Base-by-base conservation (phyloP, 2,329 filamentous ascomycete species). In the Fusarium tjaetaba region DNA sequence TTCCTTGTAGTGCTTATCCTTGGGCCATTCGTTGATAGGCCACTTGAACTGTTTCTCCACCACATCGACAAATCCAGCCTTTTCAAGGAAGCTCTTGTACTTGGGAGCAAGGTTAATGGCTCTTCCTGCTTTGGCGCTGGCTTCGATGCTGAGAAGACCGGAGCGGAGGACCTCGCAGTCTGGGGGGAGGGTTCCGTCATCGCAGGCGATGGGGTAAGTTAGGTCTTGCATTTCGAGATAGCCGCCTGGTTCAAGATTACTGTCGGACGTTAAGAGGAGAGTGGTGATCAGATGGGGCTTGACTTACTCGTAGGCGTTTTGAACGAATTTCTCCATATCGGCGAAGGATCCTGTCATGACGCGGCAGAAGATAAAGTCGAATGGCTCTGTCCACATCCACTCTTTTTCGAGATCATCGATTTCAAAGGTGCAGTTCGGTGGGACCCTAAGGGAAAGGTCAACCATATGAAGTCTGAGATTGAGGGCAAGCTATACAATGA, bases 1-100 rank as follows among this genome's bases (percentile, higher is more conserved):
- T 11, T 72, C 70, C 7, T 72, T 72, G 7, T 70, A 65, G 14
- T 70, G 65, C 24, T 65, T 70, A 6, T 72, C 68, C 26, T 48
- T 71, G 1, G 68, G 69, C 69, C 69, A 71, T 6, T 62, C 55
- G 4, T 71, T 71, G 0, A 71, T 68, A 3, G 69, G 69, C 69
- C 69, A 71, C 8, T 43, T 58, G n/a, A 48, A 60, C 28, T 52
- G 46, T 20, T 57, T 60, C 16, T 71, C 63, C 0, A 64, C 34
- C 1, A 68, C 32, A 2, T 71, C 55, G 2, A 26, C 41, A 16
- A 64, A 71, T 0, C 69, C 68, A 8, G 63, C 34, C 0, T 62
- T 67, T 6, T 68, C 57, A 0, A 71, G 38, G 4, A 71, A 72
- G 2, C 2, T 15, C 14, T 64, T 64, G 11, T 72, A 72, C 24